Conservation (phyloP, 768 basidiomycete species). For the Tubosaeta sp. region DNA sequence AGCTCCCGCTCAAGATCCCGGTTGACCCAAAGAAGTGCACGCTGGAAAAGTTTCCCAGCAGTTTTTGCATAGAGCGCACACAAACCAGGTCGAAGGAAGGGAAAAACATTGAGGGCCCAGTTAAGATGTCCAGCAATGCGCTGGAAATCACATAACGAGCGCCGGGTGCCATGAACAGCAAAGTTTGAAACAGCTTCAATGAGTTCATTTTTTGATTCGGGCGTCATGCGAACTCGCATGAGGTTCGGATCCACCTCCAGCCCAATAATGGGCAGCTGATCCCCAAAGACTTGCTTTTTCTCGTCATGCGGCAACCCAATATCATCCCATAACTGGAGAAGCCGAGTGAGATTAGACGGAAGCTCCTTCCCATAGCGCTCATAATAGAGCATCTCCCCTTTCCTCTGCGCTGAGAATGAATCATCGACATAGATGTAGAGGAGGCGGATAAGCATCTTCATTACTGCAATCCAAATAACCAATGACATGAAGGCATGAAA, state of each 20-base stretch:
- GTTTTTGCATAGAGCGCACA: too few relatives aligned
- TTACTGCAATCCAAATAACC: too few relatives aligned
- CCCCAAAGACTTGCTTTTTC: not conserved
- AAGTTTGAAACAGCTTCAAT: slow-evolving; percentile 12
- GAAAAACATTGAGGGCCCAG: slow-evolving; percentile 39
- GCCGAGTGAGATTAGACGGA: not conserved
- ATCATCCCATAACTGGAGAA: slow-evolving; percentile 30
- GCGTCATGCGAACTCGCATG: slow-evolving; percentile 18
- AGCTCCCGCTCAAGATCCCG: slow-evolving; percentile 2
- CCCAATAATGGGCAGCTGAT: slow-evolving; percentile 26
- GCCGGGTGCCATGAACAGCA: not conserved
- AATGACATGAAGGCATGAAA: slow-evolving; percentile 29
- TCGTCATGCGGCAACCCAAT: slow-evolving; percentile 28
- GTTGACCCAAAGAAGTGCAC: too few relatives aligned
- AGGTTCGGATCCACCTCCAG: slow-evolving; percentile 29
- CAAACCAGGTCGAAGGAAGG: slow-evolving; percentile 33
- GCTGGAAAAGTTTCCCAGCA: too few relatives aligned
- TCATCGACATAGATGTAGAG: slow-evolving; percentile 30
- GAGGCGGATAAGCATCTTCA: too few relatives aligned
- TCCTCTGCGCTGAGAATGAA: slow-evolving; percentile 5
- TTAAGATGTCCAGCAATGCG: slow-evolving; percentile 35
- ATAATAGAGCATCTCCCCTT: not conserved
- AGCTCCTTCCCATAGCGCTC: not conserved
- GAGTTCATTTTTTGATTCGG: slow-evolving; percentile 13
- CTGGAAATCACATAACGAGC: slow-evolving; percentile 24